Percentiles rank a stretch among this genome's conserved stretches.
These are phyloP conservation scores for Fusarium camptoceras DNA, from an alignment of 2,329 filamentous ascomycete genomes.

Conservation along the genomic window DNA sequence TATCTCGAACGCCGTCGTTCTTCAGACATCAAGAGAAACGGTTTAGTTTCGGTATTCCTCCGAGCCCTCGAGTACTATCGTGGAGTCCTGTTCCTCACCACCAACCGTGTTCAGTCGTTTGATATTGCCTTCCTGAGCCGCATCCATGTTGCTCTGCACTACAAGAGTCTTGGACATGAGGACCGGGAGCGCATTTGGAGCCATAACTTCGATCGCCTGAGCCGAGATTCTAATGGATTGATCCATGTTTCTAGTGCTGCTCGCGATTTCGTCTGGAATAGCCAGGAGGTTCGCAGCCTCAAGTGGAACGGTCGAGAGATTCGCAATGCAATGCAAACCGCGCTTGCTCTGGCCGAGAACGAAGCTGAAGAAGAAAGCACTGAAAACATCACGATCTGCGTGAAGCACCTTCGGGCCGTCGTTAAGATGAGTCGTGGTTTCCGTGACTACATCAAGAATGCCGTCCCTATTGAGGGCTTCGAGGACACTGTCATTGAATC, in stretches of 20 bases:
- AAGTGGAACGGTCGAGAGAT: conserved; percentile 59
- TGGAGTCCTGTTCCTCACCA: conserved; percentile 63
- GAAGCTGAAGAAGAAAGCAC: conserved; percentile 53
- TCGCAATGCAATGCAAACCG: conserved; percentile 59
- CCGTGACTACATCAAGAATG: conserved; percentile 48
- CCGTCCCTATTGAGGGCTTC: conserved; percentile 38
- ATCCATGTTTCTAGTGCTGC: conserved; percentile 55
- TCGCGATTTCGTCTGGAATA: conserved; percentile 55
- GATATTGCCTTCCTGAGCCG: conserved; percentile 62
- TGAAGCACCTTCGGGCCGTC: conserved; percentile 52
- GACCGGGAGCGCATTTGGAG: conserved; percentile 60
- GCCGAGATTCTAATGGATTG: conserved; percentile 54
- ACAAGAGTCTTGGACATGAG: conserved; percentile 55
- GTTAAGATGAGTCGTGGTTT: conserved; percentile 52
- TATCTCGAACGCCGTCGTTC: conserved; percentile 65
- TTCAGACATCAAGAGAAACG: conserved; percentile 59
- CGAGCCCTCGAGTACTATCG: conserved; percentile 65
- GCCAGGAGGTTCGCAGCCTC: conserved; percentile 52
- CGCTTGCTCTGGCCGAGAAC: conserved; percentile 58
- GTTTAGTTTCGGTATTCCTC: conserved; percentile 62
- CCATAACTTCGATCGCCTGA: conserved; percentile 59
- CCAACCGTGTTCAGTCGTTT: conserved; percentile 61
- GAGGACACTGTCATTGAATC: conserved; percentile 36
- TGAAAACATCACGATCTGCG: conserved; percentile 48
- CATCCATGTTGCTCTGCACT: conserved; percentile 63